Evolutionary conservation across 257 asterid species (phyloP).

Genomic region (Sherardia arvensis): DNA sequence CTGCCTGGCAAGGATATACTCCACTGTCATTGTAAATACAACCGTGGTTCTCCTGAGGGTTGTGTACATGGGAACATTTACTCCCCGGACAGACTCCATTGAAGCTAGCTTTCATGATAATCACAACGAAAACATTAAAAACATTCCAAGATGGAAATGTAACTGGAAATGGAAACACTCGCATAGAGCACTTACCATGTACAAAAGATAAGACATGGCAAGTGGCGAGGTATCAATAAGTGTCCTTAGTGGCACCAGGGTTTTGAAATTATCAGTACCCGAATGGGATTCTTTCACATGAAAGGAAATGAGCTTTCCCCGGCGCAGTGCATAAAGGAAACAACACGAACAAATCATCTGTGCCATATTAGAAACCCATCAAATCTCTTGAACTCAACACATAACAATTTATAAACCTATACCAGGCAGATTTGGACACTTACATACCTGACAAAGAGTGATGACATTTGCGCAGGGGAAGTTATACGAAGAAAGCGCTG

Average conservation of each 20-base stretch:
- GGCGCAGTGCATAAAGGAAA: constrained; percentile 56
- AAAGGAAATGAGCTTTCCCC: constrained; percentile 60
- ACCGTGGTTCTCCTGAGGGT: constrained; percentile 92
- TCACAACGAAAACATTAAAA: constrained; percentile 6
- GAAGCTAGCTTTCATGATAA: constrained; percentile 62
- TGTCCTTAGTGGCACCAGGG: constrained; percentile 47
- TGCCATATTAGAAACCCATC: constrained; percentile 5
- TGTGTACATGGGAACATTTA: constrained; percentile 94
- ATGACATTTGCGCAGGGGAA: constrained; percentile 89
- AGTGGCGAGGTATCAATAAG: constrained; percentile 57
- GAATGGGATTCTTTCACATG: constrained; percentile 35
- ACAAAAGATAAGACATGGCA: constrained; percentile 64
- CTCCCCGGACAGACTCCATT: constrained; percentile 93
- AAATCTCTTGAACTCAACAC: neutral
- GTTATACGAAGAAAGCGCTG: constrained; percentile 85
- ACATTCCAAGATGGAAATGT: neutral
- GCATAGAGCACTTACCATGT: constrained; percentile 52
- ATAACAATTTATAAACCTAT: neutral
- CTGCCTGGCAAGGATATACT: constrained; percentile 58
- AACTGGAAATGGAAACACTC: constrained; percentile 3
- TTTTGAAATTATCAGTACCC: constrained; percentile 30
- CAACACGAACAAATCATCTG: constrained; percentile 75
- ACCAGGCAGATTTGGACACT: neutral
- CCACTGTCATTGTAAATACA: constrained; percentile 76
- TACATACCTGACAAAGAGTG: constrained; percentile 80